Conservation (phyloP, 192 early-diverging fungal genomes). For the Cladochytrium replicatum region DNA sequence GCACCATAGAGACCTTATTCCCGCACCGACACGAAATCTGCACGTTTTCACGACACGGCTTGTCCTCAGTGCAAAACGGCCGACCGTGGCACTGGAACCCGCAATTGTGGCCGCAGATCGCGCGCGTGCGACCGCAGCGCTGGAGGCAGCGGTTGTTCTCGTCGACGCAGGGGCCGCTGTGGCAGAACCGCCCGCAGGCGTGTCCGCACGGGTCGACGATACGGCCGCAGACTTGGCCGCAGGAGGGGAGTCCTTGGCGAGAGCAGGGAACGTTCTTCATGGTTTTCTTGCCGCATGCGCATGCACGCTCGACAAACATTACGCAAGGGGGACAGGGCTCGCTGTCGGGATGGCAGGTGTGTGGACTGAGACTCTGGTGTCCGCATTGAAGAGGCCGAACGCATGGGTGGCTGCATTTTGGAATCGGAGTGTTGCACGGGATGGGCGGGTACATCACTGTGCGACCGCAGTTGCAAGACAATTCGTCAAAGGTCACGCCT, state of each 20-base stretch:
- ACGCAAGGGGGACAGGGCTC: constrained; percentile 87
- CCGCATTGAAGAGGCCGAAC: constrained; percentile 62
- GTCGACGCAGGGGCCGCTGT: constrained; percentile 59
- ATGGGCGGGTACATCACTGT: constrained; percentile 76
- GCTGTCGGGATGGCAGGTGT: constrained; percentile 79
- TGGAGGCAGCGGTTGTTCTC: constrained; percentile 55
- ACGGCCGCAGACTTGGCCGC: constrained; percentile 58
- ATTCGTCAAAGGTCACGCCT: constrained; percentile 68
- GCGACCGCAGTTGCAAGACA: constrained; percentile 76
- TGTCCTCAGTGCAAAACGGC: constrained; percentile 62
- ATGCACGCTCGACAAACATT: constrained; percentile 56
- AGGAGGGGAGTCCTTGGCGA: constrained; percentile 53
- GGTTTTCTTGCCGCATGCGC: constrained; percentile 62
- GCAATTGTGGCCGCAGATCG: constrained; percentile 78
- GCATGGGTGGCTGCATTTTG: constrained; percentile 66
- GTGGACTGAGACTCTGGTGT: constrained; percentile 57
- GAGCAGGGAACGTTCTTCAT: constrained; percentile 80
- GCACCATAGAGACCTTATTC: constrained; percentile 39
- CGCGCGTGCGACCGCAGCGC: constrained; percentile 63
- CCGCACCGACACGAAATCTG: constrained; percentile 69
- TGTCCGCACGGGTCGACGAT: constrained; percentile 60
- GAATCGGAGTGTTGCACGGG: constrained; percentile 69
- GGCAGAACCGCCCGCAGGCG: constrained; percentile 72
- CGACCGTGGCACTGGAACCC: constrained; percentile 63
- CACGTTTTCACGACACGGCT: constrained; percentile 53